Conservation (phyloP, 371 early-diverging fungal genomes). For the Zychaea mexicana region DNA sequence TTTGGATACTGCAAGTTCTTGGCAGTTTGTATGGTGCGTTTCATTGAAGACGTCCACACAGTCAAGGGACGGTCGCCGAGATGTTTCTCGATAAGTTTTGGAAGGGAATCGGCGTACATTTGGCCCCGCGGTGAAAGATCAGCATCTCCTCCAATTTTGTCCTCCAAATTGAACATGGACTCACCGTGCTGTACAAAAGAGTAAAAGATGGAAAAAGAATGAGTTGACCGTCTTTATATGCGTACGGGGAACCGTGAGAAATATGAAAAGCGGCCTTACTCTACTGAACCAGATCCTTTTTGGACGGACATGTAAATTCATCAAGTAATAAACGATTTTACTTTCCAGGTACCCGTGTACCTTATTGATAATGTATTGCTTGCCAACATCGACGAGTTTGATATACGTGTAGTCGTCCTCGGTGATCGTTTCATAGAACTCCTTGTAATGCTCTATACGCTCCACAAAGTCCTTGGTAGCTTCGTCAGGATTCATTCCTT, state of each 20-base stretch:
- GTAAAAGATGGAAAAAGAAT: neutral
- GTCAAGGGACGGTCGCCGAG: constrained; percentile 74
- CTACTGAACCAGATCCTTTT: constrained; percentile 88
- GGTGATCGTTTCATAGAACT: constrained; percentile 83
- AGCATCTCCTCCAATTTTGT: constrained; percentile 96
- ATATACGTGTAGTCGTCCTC: constrained; percentile 76
- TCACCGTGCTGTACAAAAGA: constrained; percentile 76
- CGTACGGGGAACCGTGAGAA: too few species aligned
- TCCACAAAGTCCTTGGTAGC: constrained; percentile 88
- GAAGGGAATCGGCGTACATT: constrained; percentile 82
- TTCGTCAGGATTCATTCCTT: constrained; percentile 67
- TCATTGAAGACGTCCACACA: constrained; percentile 96
- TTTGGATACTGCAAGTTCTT: constrained; percentile 80
- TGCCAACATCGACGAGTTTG: constrained; percentile 81
- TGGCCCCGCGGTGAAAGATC: constrained; percentile 84
- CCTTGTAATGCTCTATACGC: constrained; percentile 89
- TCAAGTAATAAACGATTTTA: constrained; percentile 94
- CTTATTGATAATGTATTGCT: constrained; percentile 22
- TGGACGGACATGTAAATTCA: constrained; percentile 96
- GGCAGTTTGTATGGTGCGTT: constrained; percentile 90
- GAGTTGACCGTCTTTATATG: too few species aligned
- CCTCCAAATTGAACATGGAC: constrained; percentile 81
- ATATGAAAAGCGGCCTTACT: constrained; percentile 32
- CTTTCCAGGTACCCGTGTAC: constrained; percentile 89
- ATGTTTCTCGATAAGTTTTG: constrained; percentile 71